Evolutionary conservation across 371 early-diverging fungal genomes (phyloP).

Genomic region (Mucor saturninus): DNA sequence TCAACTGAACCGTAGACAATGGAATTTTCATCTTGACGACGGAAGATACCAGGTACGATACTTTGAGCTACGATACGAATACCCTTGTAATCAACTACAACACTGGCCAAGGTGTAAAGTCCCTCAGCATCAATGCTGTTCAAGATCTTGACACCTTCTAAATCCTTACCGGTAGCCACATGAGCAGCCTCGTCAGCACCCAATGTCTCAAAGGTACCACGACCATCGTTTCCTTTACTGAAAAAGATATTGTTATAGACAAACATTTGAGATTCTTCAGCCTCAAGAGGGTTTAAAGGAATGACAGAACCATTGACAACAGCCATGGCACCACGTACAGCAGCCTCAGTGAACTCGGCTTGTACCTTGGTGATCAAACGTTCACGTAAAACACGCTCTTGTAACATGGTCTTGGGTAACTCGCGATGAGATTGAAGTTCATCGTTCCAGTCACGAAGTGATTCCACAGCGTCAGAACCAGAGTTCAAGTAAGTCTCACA

Average conservation of each 20-base stretch:
- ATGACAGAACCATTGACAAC: conserved; percentile 82
- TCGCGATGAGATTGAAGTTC: conserved; percentile 91
- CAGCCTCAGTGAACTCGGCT: conserved; percentile 92
- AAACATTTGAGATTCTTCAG: conserved; percentile 84
- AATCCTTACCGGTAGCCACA: conserved; percentile 92
- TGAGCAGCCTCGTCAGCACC: conserved; percentile 94
- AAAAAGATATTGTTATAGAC: conserved; percentile 95
- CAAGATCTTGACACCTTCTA: conserved; percentile 85
- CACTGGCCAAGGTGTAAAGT: conserved; percentile 85
- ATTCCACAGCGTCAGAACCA: conserved; percentile 74
- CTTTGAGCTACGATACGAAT: conserved; percentile 90
- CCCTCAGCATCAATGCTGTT: conserved; percentile 79
- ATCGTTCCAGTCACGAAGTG: conserved; percentile 95
- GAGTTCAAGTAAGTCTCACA: conserved; percentile 70
- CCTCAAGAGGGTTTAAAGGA: conserved; percentile 82
- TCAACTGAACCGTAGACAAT: conserved; percentile 93
- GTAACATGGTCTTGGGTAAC: conserved; percentile 74
- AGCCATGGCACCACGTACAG: conserved; percentile 82
- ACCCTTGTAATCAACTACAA: conserved; percentile 92
- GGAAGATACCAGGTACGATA: conserved; percentile 88
- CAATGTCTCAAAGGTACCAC: conserved; percentile 79
- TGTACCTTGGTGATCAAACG: conserved; percentile 82
- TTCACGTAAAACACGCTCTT: conserved; percentile 89
- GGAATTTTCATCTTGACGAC: conserved; percentile 78
- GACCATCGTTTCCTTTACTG: conserved; percentile 89